phyloP scores from a whole-genome alignment of 2,329 filamentous ascomycete genomes.

The Talaromyces sp. region DNA sequence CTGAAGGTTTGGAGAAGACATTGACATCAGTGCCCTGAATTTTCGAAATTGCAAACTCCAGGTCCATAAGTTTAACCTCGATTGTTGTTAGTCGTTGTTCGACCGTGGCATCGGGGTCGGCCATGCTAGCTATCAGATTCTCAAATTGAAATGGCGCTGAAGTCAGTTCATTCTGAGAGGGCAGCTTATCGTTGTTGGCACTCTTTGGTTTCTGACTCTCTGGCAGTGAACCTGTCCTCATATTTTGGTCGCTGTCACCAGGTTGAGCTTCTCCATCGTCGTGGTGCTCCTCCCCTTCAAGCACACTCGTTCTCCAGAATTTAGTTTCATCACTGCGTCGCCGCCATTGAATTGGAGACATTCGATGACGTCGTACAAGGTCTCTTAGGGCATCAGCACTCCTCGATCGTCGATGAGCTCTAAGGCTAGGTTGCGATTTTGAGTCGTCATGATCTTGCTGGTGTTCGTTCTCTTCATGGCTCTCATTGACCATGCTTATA shows the following conservation, averaged over 20 bases:
- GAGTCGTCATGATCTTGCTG: slow-evolving; percentile 15
- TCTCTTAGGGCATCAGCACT: slow-evolving; percentile 40
- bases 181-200: slow-evolving; percentile 13
- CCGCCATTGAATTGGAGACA: slow-evolving; percentile 40
- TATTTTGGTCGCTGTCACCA: slow-evolving; percentile 6
- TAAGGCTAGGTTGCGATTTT: slow-evolving; percentile 17
- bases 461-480: slow-evolving; percentile 10
- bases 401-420: slow-evolving; percentile 40
- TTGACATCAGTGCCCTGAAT: slow-evolving; percentile 36
- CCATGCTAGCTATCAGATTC: slow-evolving; percentile 36
- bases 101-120: slow-evolving; percentile 37
- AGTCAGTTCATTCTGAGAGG: slow-evolving; percentile 19
- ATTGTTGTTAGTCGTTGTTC: slow-evolving; percentile 46
- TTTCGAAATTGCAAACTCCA: slow-evolving; percentile 47
- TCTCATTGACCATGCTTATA: slow-evolving; percentile 9
- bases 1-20: slow-evolving; percentile 16
- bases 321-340: slow-evolving; percentile 38
- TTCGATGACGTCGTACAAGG: slow-evolving; percentile 30
- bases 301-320: slow-evolving; percentile 31
- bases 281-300: slow-evolving; percentile 22
- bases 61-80: slow-evolving; percentile 48
- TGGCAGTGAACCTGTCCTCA: not conserved
- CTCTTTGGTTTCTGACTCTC: not conserved
- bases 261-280: slow-evolving; percentile 11
- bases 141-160: slow-evolving; percentile 32